Base-by-base conservation (phyloP, 2,329 filamentous ascomycete species). In the Penicillium nordicum region DNA sequence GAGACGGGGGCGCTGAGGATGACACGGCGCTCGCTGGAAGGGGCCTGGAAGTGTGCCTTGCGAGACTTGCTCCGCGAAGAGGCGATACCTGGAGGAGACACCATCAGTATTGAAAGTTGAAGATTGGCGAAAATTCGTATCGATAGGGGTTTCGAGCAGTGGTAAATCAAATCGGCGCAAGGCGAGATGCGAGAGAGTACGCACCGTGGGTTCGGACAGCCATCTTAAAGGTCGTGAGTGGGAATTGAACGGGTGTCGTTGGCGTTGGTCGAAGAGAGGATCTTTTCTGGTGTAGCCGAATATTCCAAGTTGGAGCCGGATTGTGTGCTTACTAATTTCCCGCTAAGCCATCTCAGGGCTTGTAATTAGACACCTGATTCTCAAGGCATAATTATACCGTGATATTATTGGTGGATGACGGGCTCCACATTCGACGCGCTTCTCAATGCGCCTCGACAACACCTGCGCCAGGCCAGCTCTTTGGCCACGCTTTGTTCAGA, bases 61-160 rank as follows among this genome's bases (percentile, higher is more conserved):
- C 94, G 91, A 82, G 91, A 94, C 91, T 99, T 99, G 84, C 93
- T 89, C 82, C 93, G 88, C 76, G 92, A 96, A 80, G 90, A 90
- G 79, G 73, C 69, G 63, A 77, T 60, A 59, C 65, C 75, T 77
- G 49, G 59, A 51, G 38, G 18, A 57, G 23, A 41, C 38, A 47
- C 50, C 45, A 50, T 57, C 45, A 49, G 55, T 54, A 57, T 57
- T 53, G 12, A 25, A 23, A 44, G 27, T 56, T 53, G 43, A 42
- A 42, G 34, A 41, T 54, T 50, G 52, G 50, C 43, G 43, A 58
- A 52, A 43, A 44, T 51, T 51, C 49, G 49, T 44, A n/a, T 51
- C 37, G 49, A 11, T 27, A 43, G 38, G 49, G 40, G 49, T 36
- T 50, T 44, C 49, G 49, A n/a, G 49, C 49, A 51, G 38, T 43